Percentiles rank a stretch among this genome's conserved stretches.
Evolutionary conservation across 768 basidiomycete genomes (phyloP).

Genomic region (Cantharellus anzutake): DNA sequence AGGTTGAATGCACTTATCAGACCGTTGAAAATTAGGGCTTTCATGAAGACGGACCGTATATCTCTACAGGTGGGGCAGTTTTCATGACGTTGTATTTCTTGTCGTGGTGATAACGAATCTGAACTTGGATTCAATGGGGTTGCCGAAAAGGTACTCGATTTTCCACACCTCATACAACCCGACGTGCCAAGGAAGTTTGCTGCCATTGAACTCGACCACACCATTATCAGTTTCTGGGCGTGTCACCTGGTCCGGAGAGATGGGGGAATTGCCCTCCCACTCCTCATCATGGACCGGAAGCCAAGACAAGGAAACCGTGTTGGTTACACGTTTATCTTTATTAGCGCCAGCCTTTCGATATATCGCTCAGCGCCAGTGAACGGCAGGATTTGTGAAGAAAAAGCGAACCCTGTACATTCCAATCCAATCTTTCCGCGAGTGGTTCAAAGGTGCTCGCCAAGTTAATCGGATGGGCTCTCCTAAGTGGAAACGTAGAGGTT

Average conservation of each 20-base stretch:
- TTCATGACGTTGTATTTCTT: conserved; percentile 95
- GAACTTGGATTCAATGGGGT: not conserved
- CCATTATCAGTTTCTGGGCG: conserved; percentile 25
- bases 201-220: conserved; percentile 51
- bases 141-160: not conserved
- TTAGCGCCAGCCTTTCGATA: conserved; percentile 70
- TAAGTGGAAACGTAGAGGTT: conserved; percentile 47
- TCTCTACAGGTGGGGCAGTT: conserved; percentile 66
- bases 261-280: conserved; percentile 75
- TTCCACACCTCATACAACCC: conserved; percentile 66
- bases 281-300: conserved; percentile 78
- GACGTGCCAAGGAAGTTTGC: conserved; percentile 67
- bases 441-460: conserved; percentile 74
- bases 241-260: conserved; percentile 22
- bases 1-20: not conserved
- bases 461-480: conserved; percentile 75
- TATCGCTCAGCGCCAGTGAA: conserved; percentile 14
- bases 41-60: conserved; percentile 45
- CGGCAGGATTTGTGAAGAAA: not conserved
- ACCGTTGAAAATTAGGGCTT: conserved; percentile 3
- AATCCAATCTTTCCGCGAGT: conserved; percentile 91
- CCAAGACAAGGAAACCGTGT: conserved; percentile 76
- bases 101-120: conserved; percentile 88
- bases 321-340: conserved; percentile 63
- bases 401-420: conserved; percentile 61